Conservation (phyloP, 805 yeast genomes). For the Cephaloascus albidus region DNA sequence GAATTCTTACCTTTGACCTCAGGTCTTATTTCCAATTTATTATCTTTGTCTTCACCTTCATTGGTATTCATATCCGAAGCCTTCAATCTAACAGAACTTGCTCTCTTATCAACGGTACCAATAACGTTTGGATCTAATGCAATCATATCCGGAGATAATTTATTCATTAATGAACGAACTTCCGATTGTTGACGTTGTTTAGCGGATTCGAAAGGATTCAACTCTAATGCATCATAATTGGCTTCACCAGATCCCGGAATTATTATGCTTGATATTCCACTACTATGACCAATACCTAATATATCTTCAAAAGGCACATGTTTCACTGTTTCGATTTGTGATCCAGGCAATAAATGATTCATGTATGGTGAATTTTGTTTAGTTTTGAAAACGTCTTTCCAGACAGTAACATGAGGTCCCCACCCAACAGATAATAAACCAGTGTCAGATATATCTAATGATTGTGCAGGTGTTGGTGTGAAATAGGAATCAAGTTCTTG, state of each 20-base stretch:
- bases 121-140: constrained; percentile 81
- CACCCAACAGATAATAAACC: constrained; percentile 86
- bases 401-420: constrained; percentile 91
- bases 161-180: constrained; percentile 77
- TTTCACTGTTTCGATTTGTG: constrained; percentile 54
- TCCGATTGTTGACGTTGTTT: constrained; percentile 92
- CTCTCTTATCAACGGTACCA: constrained; percentile 74
- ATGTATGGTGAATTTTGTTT: constrained; percentile 83
- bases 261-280: constrained; percentile 75
- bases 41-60: constrained; percentile 21
- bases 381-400: constrained; percentile 75
- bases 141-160: constrained; percentile 87
- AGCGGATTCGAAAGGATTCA: constrained; percentile 85
- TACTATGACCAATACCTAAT: constrained; percentile 78
- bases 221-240: constrained; percentile 87
- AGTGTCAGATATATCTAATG: constrained; percentile 74
- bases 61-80: constrained; percentile 39
- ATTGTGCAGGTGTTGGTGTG: constrained; percentile 79
- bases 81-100: constrained; percentile 52
- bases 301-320: constrained; percentile 96
- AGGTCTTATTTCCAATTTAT: constrained; percentile 52
- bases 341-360: constrained; percentile 80
- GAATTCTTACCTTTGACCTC: constrained; percentile 76
- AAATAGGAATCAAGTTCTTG: constrained; percentile 62
- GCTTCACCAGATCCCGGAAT: constrained; percentile 98